phyloP scores from a whole-genome alignment of 2,329 filamentous ascomycete genomes.

The Trichoderma brevicompactum region DNA sequence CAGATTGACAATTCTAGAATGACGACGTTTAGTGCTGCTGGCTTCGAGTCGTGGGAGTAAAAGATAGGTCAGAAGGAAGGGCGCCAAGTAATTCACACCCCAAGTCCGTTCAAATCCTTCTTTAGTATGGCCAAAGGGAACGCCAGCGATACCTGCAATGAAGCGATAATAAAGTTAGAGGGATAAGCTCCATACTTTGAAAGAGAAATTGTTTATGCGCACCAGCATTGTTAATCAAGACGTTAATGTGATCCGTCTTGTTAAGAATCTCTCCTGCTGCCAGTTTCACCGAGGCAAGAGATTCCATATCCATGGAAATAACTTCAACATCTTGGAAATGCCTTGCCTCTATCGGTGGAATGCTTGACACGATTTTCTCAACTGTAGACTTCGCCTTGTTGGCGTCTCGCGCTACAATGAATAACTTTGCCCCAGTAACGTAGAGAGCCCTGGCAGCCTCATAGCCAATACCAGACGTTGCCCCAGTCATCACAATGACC shows the following conservation, averaged over 20 bases:
- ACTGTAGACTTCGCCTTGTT: background rate
- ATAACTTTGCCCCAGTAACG: background rate
- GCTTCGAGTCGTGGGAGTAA: background rate
- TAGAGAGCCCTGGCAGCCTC: conserved; percentile 8
- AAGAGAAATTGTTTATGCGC: background rate
- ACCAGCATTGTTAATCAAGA: conserved; percentile 16
- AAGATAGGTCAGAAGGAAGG: background rate
- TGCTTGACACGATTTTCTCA: background rate
- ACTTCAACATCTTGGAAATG: background rate
- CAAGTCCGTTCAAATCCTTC: background rate
- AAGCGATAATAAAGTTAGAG: background rate
- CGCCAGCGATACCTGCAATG: background rate
- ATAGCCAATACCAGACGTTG: background rate
- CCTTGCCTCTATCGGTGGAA: background rate
- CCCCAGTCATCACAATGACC: background rate
- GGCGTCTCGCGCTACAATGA: conserved; percentile 3
- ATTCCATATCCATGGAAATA: background rate
- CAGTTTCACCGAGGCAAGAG: background rate
- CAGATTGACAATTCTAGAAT: conserved; percentile 3
- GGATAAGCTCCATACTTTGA: background rate
- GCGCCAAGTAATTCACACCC: background rate
- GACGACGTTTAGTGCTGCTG: background rate
- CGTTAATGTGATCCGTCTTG: background rate
- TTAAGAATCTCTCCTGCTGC: background rate
- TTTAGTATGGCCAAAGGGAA: background rate